Base-by-base conservation (phyloP, 2,329 filamentous ascomycete species). In the Fusarium vanettenii region DNA sequence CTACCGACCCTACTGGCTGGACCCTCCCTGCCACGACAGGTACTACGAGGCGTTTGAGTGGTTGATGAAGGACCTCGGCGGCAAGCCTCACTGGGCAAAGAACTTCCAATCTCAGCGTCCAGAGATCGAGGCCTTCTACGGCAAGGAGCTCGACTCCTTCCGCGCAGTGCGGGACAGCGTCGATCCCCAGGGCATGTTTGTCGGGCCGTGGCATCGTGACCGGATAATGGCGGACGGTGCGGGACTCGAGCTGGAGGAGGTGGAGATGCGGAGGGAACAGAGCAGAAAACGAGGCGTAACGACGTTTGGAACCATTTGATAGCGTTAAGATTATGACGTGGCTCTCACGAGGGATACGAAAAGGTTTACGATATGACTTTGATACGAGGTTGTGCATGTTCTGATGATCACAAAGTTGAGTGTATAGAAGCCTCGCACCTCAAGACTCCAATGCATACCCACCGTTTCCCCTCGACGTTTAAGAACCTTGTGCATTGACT, bases 31-130 rank as follows among this genome's bases (percentile, higher is more conserved):
- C 79, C 89, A 87, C 63, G 87, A 88, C 64, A 89, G 93, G 56
- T 97, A 97, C 86, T 98, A 97, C 82, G 89, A 95, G 83, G 95
- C 93, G 1, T 97, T 98, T 75, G 95, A 98, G 83, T 96, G 92
- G 87, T 86, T 98, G 55, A 97, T 97, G 95, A 92, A 91, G 69
- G 93, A 97, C 52, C 86, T 97, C 76, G 94, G 93, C 62, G 95
- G 93, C 10, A 90, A 90, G 55, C 95, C 95, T 20, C 95, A 98
- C 83, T 98, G 95, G 94, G 95, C 95, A 9, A 98, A 98, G 88
- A 97, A 98, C 82, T 98, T 97, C 82, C 86, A 87, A 56, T 87
- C 88, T 10, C 87, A 89, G 5, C 87, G 89, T 13, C 79, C 85
- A 0, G 90, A 94, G 33, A 87, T 97, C 50, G 88, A 90, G 68